Evolutionary conservation across 2,329 filamentous ascomycete species (phyloP).

Genomic region (Fusarium pilosicola): DNA sequence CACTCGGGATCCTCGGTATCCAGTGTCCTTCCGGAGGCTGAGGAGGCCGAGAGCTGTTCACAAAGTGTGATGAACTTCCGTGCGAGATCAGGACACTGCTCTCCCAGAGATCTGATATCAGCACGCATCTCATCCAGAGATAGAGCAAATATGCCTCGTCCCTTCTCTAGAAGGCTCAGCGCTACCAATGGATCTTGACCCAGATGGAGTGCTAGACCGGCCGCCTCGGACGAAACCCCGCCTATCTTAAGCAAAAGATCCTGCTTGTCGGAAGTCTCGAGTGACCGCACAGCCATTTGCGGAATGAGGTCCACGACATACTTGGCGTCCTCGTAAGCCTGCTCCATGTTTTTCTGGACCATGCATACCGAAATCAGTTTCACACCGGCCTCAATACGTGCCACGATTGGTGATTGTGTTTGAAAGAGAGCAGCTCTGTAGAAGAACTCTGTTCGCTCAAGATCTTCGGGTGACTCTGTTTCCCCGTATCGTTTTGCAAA

Average conservation of each 20-base stretch:
- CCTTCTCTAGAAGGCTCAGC: background rate
- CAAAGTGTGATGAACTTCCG: background rate
- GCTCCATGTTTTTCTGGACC: background rate
- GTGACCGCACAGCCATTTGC: background rate
- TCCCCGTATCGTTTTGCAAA: background rate
- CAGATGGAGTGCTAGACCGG: background rate
- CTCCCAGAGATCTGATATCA: background rate
- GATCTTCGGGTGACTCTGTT: background rate
- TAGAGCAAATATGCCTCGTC: background rate
- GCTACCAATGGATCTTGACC: background rate
- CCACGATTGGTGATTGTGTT: background rate
- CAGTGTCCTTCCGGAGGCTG: background rate
- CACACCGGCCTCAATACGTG: background rate
- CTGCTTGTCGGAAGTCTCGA: background rate
- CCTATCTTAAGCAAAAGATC: background rate
- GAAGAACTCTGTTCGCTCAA: background rate
- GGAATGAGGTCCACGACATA: background rate
- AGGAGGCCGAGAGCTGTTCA: background rate
- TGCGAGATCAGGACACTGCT: background rate
- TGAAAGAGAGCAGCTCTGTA: background rate
- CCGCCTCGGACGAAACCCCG: background rate
- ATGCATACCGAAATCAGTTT: background rate
- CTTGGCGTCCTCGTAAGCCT: background rate
- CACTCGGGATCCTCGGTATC: background rate
- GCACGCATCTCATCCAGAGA: background rate